Conservation (phyloP, 768 basidiomycete species). For the Pleurotus platypus region DNA sequence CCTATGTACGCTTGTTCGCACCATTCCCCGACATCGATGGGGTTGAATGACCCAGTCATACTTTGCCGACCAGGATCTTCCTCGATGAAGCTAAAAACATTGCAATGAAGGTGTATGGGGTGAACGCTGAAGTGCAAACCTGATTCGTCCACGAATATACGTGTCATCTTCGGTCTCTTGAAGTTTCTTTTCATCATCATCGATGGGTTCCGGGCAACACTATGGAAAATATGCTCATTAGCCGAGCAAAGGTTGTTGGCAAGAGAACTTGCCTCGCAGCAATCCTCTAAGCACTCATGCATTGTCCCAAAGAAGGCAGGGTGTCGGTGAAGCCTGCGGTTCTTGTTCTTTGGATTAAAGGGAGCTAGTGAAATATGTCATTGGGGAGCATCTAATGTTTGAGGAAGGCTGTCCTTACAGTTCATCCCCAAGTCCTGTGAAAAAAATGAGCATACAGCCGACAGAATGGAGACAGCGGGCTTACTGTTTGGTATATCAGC, state of each 20-base stretch:
- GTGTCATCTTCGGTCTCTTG: slow-evolving; percentile 50
- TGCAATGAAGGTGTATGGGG: no score
- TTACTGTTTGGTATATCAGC: slow-evolving; percentile 53
- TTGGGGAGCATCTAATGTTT: not conserved
- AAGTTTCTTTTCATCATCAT: slow-evolving; percentile 50
- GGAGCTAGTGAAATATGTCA: slow-evolving; percentile 33
- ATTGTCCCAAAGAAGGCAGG: slow-evolving; percentile 61
- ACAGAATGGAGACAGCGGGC: slow-evolving; percentile 8
- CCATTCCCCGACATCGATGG: slow-evolving; percentile 68
- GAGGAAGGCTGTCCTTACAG: slow-evolving; percentile 27
- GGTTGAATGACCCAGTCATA: slow-evolving; percentile 62
- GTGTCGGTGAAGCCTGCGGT: slow-evolving; percentile 56
- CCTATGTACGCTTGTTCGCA: slow-evolving; percentile 58
- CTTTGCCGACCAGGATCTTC: slow-evolving; percentile 61
- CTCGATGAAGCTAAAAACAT: slow-evolving; percentile 43
- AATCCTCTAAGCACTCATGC: slow-evolving; percentile 55
- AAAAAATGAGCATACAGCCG: not conserved
- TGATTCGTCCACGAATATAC: slow-evolving; percentile 51
- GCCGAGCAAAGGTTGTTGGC: not conserved
- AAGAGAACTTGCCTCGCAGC: slow-evolving; percentile 44
- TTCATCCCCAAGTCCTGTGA: slow-evolving; percentile 55
- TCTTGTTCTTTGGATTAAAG: slow-evolving; percentile 63
- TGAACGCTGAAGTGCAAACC: slow-evolving; percentile 27
- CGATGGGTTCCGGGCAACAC: slow-evolving; percentile 53
- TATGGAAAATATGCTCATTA: slow-evolving; percentile 14